phyloP scores from a whole-genome alignment of 768 basidiomycete genomes.

The Calocybe cyanea region DNA sequence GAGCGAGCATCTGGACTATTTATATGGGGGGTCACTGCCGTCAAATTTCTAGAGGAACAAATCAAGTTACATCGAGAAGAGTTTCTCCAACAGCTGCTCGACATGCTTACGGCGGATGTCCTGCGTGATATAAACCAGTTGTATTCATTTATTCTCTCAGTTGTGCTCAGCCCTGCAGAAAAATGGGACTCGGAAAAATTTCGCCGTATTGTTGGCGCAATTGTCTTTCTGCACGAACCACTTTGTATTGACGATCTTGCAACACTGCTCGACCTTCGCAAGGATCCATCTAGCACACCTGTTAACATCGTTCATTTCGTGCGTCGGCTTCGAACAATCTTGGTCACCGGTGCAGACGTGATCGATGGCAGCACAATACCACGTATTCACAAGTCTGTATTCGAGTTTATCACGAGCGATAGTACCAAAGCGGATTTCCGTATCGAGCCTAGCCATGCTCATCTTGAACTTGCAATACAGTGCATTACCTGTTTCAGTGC shows the following conservation, averaged over 20 bases:
- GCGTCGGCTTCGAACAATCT: conserved; percentile 13
- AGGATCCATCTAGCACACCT: neutral
- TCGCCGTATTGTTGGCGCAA: conserved; percentile 12
- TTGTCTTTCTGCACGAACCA: conserved; percentile 9
- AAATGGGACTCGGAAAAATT: conserved; percentile 15
- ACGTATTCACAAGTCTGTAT: conserved; percentile 16
- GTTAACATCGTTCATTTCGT: conserved; percentile 14
- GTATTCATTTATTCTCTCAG: conserved; percentile 9
- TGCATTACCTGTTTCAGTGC: neutral
- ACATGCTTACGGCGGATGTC: conserved; percentile 6
- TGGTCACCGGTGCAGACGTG: conserved; percentile 10
- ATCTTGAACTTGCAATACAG: conserved; percentile 3
- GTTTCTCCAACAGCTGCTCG: conserved; percentile 6
- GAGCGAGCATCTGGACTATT: conserved; percentile 13
- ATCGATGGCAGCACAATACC: conserved; percentile 10
- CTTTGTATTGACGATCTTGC: conserved; percentile 8
- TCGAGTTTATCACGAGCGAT: conserved; percentile 13
- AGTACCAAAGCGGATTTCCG: neutral
- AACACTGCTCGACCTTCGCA: conserved; percentile 4
- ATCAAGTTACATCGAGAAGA: conserved; percentile 4
- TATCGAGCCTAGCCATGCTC: neutral
- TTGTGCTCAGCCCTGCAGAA: neutral
- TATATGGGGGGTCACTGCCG: conserved; percentile 10
- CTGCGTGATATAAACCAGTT: conserved; percentile 2
- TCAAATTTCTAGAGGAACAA: conserved; percentile 7